Evolutionary conservation across 2,329 filamentous ascomycete genomes (phyloP).

Genomic region (Epichloe uncinata): DNA sequence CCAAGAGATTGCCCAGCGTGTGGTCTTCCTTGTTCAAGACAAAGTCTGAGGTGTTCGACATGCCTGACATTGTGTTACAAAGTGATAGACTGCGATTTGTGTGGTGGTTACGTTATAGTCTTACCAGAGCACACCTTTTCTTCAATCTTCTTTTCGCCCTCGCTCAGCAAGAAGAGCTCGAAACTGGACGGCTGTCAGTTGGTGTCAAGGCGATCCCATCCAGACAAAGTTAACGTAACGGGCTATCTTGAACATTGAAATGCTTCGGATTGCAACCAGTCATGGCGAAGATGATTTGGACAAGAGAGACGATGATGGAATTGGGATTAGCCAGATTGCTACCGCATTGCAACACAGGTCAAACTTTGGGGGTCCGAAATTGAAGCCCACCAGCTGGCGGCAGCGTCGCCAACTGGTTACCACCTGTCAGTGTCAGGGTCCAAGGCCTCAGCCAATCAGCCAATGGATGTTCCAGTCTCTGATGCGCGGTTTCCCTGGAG

Average conservation of each 20-base stretch:
- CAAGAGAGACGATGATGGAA: neutral
- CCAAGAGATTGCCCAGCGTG: conserved; percentile 82
- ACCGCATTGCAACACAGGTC: neutral
- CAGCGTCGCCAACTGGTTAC: neutral
- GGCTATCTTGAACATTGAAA: conserved; percentile 23
- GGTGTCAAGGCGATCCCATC: neutral
- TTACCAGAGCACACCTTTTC: conserved; percentile 79
- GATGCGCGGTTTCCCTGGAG: neutral
- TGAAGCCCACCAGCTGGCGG: neutral
- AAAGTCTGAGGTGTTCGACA: conserved; percentile 92
- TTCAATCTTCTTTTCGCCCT: conserved; percentile 88
- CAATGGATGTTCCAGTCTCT: neutral
- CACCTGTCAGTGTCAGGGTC: neutral
- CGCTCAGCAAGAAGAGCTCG: conserved; percentile 78
- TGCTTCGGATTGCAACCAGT: conserved; percentile 26
- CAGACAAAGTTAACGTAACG: conserved; percentile 16
- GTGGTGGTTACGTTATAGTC: conserved; percentile 13
- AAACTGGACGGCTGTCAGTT: conserved; percentile 45
- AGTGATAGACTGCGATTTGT: neutral
- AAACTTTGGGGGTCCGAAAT: neutral
- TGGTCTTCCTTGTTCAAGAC: conserved; percentile 94
- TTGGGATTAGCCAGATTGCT: neutral
- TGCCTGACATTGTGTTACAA: conserved; percentile 33
- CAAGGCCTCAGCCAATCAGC: neutral
- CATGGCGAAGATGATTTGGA: conserved; percentile 13